These are phyloP conservation scores for Apiospora saccharicola DNA, from an alignment of 2,329 filamentous ascomycete genomes.

Conservation along the genomic window DNA sequence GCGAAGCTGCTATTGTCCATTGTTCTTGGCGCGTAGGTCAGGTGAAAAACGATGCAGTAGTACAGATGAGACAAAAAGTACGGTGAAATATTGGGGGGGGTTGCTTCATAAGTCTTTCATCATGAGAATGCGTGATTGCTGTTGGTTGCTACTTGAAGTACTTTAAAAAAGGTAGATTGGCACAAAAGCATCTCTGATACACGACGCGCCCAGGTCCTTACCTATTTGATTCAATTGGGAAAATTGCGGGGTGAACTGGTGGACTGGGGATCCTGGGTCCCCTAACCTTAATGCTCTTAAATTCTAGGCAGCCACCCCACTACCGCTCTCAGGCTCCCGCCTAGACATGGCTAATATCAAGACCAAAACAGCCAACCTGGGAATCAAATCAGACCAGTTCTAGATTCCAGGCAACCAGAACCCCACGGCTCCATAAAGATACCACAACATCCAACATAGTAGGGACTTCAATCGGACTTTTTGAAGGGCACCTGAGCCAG, in stretches of 20 bases:
- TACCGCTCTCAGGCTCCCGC: too few relatives aligned
- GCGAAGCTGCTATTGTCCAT: conserved; percentile 20
- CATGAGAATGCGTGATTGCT: not conserved
- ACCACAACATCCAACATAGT: too few relatives aligned
- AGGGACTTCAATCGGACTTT: too few relatives aligned
- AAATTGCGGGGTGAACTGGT: not conserved
- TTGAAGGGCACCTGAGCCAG: too few relatives aligned
- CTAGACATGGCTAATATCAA: too few relatives aligned
- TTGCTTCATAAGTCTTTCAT: not conserved
- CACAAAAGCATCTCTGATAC: not conserved
- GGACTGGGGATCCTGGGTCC: not conserved
- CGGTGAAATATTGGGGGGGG: too few relatives aligned
- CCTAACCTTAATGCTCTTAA: not conserved
- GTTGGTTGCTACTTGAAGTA: not conserved
- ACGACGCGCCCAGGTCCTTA: not conserved
- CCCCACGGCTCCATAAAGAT: too few relatives aligned
- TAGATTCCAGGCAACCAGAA: too few relatives aligned
- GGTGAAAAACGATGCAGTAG: not conserved
- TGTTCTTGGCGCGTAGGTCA: not conserved
- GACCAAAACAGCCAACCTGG: too few relatives aligned
- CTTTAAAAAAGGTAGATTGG: not conserved
- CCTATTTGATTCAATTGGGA: not conserved
- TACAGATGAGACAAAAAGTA: not conserved
- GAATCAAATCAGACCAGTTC: too few relatives aligned
- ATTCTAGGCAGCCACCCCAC: conserved; percentile 12